Evolutionary conservation across 179 eudicot species (phyloP).

Genomic region (Drosera spatulata): DNA sequence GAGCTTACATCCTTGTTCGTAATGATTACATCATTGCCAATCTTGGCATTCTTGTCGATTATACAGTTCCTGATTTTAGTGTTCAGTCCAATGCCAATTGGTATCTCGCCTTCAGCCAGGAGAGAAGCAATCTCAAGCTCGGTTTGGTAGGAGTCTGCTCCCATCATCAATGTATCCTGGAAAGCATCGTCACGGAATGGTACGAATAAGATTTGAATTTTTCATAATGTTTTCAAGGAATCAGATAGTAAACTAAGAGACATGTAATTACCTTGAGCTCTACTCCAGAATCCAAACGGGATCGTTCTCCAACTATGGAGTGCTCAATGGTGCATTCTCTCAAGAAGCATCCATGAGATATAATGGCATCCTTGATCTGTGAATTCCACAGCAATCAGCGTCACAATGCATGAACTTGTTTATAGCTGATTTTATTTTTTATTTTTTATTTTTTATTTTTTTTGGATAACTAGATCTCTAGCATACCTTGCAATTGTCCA

Average conservation of each 20-base stretch:
- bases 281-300: slow-evolving; percentile 10
- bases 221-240: too few relatives aligned
- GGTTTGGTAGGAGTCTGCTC: too few relatives aligned
- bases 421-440: too few relatives aligned
- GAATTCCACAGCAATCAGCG: slow-evolving; percentile 4
- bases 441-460: too few relatives aligned
- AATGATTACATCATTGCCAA: slow-evolving; percentile 76
- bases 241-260: not conserved
- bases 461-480: slow-evolving; percentile 6
- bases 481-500: slow-evolving; percentile 52
- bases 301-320: slow-evolving; percentile 28
- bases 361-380: slow-evolving; percentile 85
- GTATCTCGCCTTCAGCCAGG: slow-evolving; percentile 72
- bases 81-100: slow-evolving; percentile 82
- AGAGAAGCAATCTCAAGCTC: slow-evolving; percentile 77
- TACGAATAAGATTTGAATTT: too few relatives aligned
- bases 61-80: slow-evolving; percentile 90
- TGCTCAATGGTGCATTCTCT: slow-evolving; percentile 62
- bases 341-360: slow-evolving; percentile 92
- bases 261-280: slow-evolving; percentile 43
- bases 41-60: slow-evolving; percentile 95
- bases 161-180: too few relatives aligned
- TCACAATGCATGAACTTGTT: not conserved
- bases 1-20: slow-evolving; percentile 71
- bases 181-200: too few relatives aligned